Evolutionary conservation across 2,329 filamentous ascomycete species (phyloP).

Genomic region (Ceratocystis huliohia): DNA sequence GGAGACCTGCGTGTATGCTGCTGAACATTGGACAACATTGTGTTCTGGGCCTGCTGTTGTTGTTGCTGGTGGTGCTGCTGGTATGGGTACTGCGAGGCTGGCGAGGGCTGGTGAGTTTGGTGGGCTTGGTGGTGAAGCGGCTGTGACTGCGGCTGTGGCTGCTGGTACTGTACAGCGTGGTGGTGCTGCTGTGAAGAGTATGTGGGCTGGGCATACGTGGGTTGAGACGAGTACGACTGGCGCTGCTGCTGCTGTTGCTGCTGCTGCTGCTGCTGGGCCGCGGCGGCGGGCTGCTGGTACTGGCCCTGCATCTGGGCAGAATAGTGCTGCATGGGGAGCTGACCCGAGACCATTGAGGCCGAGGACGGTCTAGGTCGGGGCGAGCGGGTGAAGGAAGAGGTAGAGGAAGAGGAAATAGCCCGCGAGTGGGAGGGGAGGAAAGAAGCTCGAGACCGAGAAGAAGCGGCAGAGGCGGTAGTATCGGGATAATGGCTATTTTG

Average conservation of each 20-base stretch:
- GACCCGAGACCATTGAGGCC: constrained; percentile 17
- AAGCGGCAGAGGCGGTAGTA: constrained; percentile 8
- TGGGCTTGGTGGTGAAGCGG: constrained; percentile 15
- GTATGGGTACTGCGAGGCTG: constrained; percentile 10
- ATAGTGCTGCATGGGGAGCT: constrained; percentile 16
- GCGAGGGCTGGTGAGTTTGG: not conserved
- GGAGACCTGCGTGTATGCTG: constrained; percentile 45
- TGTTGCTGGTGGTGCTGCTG: constrained; percentile 24
- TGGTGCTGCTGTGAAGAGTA: constrained; percentile 19
- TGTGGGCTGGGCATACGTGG: constrained; percentile 7
- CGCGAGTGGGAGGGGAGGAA: constrained; percentile 30
- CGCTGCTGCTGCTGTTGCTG: constrained; percentile 12
- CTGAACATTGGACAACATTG: constrained; percentile 22
- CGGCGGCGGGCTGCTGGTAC: constrained; percentile 14
- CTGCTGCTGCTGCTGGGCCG: constrained; percentile 6
- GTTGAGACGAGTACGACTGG: constrained; percentile 16
- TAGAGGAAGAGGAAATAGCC: constrained; percentile 42
- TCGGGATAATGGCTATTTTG: constrained; percentile 9
- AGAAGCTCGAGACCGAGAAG: not conserved
- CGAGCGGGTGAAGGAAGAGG: constrained; percentile 31
- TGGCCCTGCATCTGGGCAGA: constrained; percentile 11
- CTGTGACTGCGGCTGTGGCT: constrained; percentile 15
- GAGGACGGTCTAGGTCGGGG: constrained; percentile 10
- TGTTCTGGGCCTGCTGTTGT: constrained; percentile 28
- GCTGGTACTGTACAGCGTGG: constrained; percentile 9